Evolutionary conservation across 2,329 filamentous ascomycete genomes (phyloP).

Genomic region (Fusarium piperis): DNA sequence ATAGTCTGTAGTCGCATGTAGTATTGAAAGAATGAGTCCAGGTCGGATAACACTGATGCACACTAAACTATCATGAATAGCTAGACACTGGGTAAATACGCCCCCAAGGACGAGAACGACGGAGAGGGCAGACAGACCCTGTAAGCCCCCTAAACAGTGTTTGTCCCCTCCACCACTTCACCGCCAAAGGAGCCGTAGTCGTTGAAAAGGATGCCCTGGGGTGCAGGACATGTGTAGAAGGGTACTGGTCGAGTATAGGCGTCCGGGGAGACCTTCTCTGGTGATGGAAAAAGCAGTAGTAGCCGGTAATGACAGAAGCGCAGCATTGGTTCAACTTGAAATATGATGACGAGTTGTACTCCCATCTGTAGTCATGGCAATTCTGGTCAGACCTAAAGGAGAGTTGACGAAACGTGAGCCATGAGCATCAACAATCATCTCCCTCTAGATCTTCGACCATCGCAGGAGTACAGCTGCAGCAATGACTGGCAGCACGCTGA

Average conservation of each 20-base stretch:
- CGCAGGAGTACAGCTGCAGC: slow-evolving; percentile 39
- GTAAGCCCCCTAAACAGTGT: slow-evolving; percentile 7
- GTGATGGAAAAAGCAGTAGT: slow-evolving; percentile 4
- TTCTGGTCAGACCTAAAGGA: slow-evolving; percentile 1
- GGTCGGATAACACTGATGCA: neutral
- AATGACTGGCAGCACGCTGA: slow-evolving; percentile 78
- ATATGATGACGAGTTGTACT: neutral
- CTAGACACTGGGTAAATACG: slow-evolving; percentile 4
- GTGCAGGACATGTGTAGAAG: slow-evolving; percentile 10
- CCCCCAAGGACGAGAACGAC: slow-evolving; percentile 6
- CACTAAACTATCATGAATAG: slow-evolving; percentile 1
- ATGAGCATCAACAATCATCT: neutral
- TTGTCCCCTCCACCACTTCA: neutral
- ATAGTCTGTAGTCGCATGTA: neutral
- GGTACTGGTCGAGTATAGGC: slow-evolving; percentile 6
- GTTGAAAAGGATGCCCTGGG: neutral
- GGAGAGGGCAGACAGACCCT: neutral
- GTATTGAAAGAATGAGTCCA: slow-evolving; percentile 4
- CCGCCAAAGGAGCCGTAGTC: neutral
- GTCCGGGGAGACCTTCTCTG: slow-evolving; percentile 1
- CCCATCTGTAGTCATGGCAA: neutral
- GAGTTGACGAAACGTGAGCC: slow-evolving; percentile 2
- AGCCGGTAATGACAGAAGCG: slow-evolving; percentile 21
- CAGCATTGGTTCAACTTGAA: slow-evolving; percentile 1
- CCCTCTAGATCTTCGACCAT: slow-evolving; percentile 37